Base-by-base conservation (phyloP, 192 early-diverging fungal genomes). In the Hyaloraphidium curvatum region DNA sequence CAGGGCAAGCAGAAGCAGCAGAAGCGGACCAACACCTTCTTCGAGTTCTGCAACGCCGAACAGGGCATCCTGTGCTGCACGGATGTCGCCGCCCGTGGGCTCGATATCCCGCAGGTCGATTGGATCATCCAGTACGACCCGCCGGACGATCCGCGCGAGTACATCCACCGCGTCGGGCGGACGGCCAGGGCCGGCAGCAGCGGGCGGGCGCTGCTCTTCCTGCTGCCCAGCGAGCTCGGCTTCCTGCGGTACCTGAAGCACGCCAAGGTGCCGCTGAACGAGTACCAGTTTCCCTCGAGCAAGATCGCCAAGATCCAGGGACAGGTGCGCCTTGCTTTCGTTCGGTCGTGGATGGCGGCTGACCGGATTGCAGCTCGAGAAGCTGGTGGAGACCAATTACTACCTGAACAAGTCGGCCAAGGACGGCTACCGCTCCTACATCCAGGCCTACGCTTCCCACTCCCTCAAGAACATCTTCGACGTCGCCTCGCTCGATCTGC, bases 81-180 rank as follows among this genome's bases (percentile, higher is more conserved):
- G 31, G 89, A 98, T 55, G 94, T 98, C 31, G 94, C 94, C 16
- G 94, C 94, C 2, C 80, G 94, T 66, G 94, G 94, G 1, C 68
- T 98, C 28, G 94, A 98, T 68, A 94, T 98, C 48, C 94, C 94
- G 26, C 77, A 86, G 3, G 94, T 98, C 7, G 92, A 96, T 63
- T 98, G 91, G 92, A 98, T 98, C 62, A 84, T 98, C 53, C 94
- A 98, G 68, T 98, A 84, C 64, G 95, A 98, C 65, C 92, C 95
- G 16, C 95, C 95, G 60, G 92, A 97, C 86, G 95, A 98, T 73
- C 91, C 92, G 58, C 84, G 90, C 63, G 86, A 91, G 63, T 92
- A 92, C 61, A 91, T 92, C 40, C 89, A 92, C 60, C 78, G 89
- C 60, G 89, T 92, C 22, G 92, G 95, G 27, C 83, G 95, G 54